Base-by-base conservation (phyloP, 164 flowering plant species). In the Brasenia schreberi region DNA sequence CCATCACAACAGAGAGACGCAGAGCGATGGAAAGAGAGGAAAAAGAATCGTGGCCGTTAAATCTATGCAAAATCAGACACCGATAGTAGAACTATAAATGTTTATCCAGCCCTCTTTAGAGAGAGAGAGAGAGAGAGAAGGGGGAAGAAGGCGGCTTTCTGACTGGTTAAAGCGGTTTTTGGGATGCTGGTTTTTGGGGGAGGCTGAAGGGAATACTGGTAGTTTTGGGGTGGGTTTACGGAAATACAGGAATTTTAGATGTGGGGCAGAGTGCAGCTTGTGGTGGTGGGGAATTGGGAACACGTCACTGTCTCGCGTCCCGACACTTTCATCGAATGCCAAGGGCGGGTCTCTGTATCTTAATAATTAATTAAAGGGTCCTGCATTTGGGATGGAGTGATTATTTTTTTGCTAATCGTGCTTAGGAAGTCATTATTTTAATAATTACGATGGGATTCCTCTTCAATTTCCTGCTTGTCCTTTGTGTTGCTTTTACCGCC, bases 211-310 rank as follows among this genome's bases (percentile, higher is more conserved):
- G 16, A 14, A 49, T 49, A 9, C 12, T 49, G 56, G 16, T 49
- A 9, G 10, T 49, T 49, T 14, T 49, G 56, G 16, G 56, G 12
- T 49, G 12, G 9, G 53, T 12, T 49, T 12, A 7, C 53, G 10
- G 4, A 49, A 6, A 49, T 33, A 14, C 56, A 9, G 65, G 44
- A 19, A 10, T 63, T 63, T 63, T 9, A 0, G 17, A 62, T 52
- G 64, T 69, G 75, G 79, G 77, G 67, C 68, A 69, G 65, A 75
- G 81, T 79, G 79, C 76, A 49, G 81, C 75, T 60, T 73, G 73
- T 56, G 65, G 42, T 62, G 63, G 71, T 64, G 68, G 71, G 67
- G 56, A 49, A 49, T 49, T 49, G 62, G 76, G 73, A 76, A 71
- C 63, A 69, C 67, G 77, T 74, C 79, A 76, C 49, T 61, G 64